Base-by-base conservation (phyloP, 257 asterid species). In the Ilex asprella region DNA sequence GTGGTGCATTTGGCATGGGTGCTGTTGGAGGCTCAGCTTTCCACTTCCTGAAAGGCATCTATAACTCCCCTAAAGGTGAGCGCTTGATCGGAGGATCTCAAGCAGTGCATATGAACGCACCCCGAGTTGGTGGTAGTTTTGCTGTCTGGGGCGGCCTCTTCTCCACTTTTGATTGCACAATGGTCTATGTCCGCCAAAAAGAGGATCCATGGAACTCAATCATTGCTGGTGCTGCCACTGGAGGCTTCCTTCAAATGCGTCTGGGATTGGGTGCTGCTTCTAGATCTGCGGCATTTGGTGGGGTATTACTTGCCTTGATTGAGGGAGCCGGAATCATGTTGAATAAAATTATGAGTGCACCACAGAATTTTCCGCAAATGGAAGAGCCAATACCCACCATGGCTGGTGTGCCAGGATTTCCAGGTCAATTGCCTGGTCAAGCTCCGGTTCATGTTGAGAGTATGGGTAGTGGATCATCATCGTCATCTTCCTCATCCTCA, bases 131-230 rank as follows among this genome's bases (percentile, higher is more conserved):
- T 57, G 98, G 98, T 30, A 80, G 98, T 79, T 91, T 91, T 74
- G 98, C 98, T 31, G 95, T 91, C 3, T 91, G 98, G 98, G 96
- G 96, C 15, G 96, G 95, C 5, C 91, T 90, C 16, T 90, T 90
- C 63, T 90, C 97, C 65, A 83, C 95, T 15, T 90, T 90, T 47
- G 97, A 90, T 74, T 87, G 97, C 76, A 72, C 91, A 10, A 82
- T 87, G 96, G 97, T 90, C 16, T 87, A 85, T 39, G 5, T 87
- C 49, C 89, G 96, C 30, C 95, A 82, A 70, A 90, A 87, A 46
- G 97, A 90, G 78, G 97, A 90, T 64, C 97, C 97, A 0, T 87
- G 96, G 97, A 90, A 89, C 76, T 82, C 97, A 27, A 89, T 89
- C 54, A 75, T 89, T 13, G 87, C 97, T 56, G 97, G 97, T 56